These are phyloP conservation scores for Adiantum capillusveneris DNA, from an alignment of 75 land plant genomes.

Conservation along the genomic window DNA sequence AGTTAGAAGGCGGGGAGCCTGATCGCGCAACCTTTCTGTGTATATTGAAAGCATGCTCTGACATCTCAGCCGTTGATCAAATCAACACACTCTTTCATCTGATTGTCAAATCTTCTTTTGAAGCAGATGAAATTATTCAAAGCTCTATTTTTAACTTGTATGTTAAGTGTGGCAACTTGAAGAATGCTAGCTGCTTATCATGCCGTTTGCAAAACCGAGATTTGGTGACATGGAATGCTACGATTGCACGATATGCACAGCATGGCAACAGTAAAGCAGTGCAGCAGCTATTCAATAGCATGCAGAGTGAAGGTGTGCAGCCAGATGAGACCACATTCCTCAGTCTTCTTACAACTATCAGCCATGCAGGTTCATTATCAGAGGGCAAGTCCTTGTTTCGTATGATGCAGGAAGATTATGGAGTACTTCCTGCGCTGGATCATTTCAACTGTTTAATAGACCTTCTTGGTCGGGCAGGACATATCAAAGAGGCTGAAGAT, in stretches of 20 bases:
- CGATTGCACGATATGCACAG: constrained; percentile 17
- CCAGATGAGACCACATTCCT: constrained; percentile 30
- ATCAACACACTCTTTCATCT: constrained; percentile 1
- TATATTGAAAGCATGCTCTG: constrained; percentile 27
- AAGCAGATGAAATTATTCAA: constrained; percentile 1
- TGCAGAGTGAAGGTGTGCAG: background rate
- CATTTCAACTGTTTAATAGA: constrained; percentile 19
- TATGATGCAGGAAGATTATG: constrained; percentile 14
- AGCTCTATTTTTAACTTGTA: constrained; percentile 13
- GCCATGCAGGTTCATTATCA: constrained; percentile 22
- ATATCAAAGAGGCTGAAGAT: constrained; percentile 26
- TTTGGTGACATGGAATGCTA: constrained; percentile 22
- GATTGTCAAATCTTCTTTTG: background rate
- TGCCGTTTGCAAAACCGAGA: background rate
- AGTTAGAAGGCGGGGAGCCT: constrained; percentile 22
- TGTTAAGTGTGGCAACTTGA: constrained; percentile 20
- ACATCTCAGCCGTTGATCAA: background rate
- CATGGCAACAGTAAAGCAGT: constrained; percentile 5
- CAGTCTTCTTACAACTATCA: constrained; percentile 17
- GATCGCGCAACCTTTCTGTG: constrained; percentile 60
- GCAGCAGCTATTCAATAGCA: background rate
- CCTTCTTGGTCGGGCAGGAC: constrained; percentile 33
- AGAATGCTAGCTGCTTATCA: constrained; percentile 6
- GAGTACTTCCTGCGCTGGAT: constrained; percentile 7
- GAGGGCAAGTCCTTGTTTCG: background rate